These are phyloP conservation scores for Inonotus obliquus DNA, from an alignment of 1,284 basidiomycete species.

Conservation along the genomic window DNA sequence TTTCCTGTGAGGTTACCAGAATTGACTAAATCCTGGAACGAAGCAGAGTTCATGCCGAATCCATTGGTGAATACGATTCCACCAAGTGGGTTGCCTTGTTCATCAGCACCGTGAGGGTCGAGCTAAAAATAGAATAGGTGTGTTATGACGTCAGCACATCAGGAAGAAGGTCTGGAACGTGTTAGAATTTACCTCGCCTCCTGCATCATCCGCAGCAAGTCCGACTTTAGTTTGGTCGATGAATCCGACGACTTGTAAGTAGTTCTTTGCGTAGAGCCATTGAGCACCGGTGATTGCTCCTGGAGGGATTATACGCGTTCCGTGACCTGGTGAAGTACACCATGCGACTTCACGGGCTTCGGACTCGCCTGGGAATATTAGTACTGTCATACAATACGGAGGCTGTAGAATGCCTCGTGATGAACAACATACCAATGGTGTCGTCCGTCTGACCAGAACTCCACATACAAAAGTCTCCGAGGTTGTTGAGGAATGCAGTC, in stretches of 20 bases:
- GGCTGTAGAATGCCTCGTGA: not conserved
- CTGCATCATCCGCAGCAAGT: slow-evolving; percentile 28
- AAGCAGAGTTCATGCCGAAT: slow-evolving; percentile 20
- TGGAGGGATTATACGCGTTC: slow-evolving; percentile 52
- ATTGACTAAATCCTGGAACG: slow-evolving; percentile 13
- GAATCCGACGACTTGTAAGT: slow-evolving; percentile 32
- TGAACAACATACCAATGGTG: slow-evolving; percentile 11
- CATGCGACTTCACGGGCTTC: slow-evolving; percentile 59
- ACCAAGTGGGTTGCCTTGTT: slow-evolving; percentile 35
- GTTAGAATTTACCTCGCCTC: slow-evolving; percentile 20
- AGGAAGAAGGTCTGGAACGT: not conserved
- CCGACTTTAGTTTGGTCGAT: slow-evolving; percentile 30
- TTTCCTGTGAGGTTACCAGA: slow-evolving; percentile 21
- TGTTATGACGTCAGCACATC: not conserved
- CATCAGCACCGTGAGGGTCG: slow-evolving; percentile 26
- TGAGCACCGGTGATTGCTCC: slow-evolving; percentile 49
- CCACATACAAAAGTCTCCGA: slow-evolving; percentile 28
- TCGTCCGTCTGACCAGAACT: slow-evolving; percentile 26
- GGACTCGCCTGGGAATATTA: slow-evolving; percentile 36
- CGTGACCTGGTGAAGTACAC: slow-evolving; percentile 52
- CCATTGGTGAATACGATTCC: slow-evolving; percentile 36
- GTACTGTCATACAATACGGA: not conserved
- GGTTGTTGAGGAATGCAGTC: slow-evolving; percentile 18
- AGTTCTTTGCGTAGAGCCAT: slow-evolving; percentile 25
- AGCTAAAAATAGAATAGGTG: slow-evolving; percentile 15